These are phyloP conservation scores for Tubosaeta sp. DNA, from an alignment of 768 basidiomycete genomes.

Conservation along the genomic window DNA sequence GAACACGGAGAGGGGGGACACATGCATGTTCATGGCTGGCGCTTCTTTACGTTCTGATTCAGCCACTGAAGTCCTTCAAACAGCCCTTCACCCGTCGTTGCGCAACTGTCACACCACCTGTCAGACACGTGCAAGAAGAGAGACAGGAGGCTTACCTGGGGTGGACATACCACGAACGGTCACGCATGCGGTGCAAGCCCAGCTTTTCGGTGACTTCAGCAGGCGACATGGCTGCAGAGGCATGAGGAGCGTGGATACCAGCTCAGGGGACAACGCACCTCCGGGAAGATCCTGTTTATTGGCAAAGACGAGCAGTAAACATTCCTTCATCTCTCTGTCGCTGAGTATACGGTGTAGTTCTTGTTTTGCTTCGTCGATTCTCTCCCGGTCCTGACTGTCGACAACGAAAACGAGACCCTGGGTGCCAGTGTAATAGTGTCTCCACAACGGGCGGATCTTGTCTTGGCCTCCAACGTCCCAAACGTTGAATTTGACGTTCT, in stretches of 20 bases:
- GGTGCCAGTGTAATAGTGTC: conserved; percentile 98
- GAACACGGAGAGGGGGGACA: conserved; percentile 15
- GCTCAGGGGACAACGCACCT: conserved; percentile 50
- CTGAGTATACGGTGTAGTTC: conserved; percentile 94
- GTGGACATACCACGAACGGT: conserved; percentile 98
- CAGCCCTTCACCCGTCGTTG: conserved; percentile 93
- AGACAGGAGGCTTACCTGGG: conserved; percentile 63
- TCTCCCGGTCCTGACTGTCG: conserved; percentile 91
- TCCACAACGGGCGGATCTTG: conserved; percentile 97
- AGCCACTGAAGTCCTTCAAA: conserved; percentile 98
- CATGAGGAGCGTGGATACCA: background rate
- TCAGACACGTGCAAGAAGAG: background rate
- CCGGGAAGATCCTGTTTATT: conserved; percentile 99
- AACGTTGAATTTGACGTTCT: conserved; percentile 94
- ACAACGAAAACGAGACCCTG: conserved; percentile 98
- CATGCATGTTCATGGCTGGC: conserved; percentile 54
- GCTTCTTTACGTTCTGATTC: conserved; percentile 95
- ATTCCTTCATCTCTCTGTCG: conserved; percentile 98
- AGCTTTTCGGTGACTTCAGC: conserved; percentile 98
- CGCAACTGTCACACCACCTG: conserved; percentile 57
- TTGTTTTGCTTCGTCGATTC: conserved; percentile 94
- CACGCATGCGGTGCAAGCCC: conserved; percentile 92
- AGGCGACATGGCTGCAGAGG: conserved; percentile 81
- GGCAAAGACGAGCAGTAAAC: conserved; percentile 94
- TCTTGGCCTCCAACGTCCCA: conserved; percentile 99